Evolutionary conservation across 805 yeast genomes (phyloP), one percentile per base, ranked within the genome.

Genomic region (Cyberlindnera suaveolens): DNA sequence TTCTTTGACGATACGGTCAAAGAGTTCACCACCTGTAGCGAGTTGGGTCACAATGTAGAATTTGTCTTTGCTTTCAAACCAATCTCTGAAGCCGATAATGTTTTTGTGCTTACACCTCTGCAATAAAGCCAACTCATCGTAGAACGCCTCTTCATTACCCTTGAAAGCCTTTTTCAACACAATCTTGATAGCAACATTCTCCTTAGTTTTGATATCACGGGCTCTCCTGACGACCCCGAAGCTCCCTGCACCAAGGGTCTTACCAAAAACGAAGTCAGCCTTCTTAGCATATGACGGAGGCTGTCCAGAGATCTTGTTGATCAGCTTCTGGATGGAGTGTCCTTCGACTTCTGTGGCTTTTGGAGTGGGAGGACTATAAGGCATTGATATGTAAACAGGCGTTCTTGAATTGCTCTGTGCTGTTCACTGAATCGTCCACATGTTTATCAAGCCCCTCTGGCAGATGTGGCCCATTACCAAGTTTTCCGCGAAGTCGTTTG

Each of bases 11-110:
- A 91, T 88, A 42, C 97, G 69, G 49, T 90, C 96, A 59, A 91
- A 91, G 45, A 91, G 67, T 63, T 91, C 99, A 40, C 99, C 99
- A 27, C 99, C 99, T 2, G 89, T 83, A 19, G 97, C 97, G 57
- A 91, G 70, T 62, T 91, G 96, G 2, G 97, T 91, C 16, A 88
- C 96, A 45, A 91, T 83, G 60, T 87, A 91, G 64, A 86, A 89
- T 67, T 91, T 91, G 55, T 89, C 96, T 62, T 78, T 84, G 26
- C 88, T 78, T 67, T 91, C 97, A 61, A 91, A 91, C 91, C 96
- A 91, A 61, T 89, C 96, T 41, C 82, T 72, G 60, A 91, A 82
- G 32, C 81, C 78, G n/a, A 91, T 96, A 53, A 91, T 89, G 63
- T 91, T 85, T 2, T 89, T 89, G 62, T 90, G 96, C 39, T 75